phyloP scores from a whole-genome alignment of 495 filamentous ascomycete species.

The Xylaria longipes region DNA sequence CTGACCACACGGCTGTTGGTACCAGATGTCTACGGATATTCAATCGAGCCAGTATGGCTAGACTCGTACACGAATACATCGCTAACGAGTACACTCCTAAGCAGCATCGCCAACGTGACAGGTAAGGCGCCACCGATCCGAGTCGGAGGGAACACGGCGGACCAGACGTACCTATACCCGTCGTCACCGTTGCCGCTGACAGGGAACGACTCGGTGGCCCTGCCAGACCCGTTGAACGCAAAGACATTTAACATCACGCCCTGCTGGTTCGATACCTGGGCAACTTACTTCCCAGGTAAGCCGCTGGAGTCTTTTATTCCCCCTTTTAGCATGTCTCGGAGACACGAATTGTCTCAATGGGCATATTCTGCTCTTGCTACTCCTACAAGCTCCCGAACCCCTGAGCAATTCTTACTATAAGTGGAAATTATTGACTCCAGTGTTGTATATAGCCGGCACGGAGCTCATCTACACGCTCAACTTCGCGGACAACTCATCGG shows the following conservation, averaged over 20 bases:
- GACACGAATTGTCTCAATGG: too few species aligned
- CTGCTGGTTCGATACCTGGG: conserved; percentile 37
- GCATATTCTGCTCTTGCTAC: too few species aligned
- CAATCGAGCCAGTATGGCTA: conserved; percentile 42
- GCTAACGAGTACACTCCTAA: conserved; percentile 30
- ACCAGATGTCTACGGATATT: conserved; percentile 40
- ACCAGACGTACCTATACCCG: conserved; percentile 37
- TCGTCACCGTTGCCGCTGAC: conserved; percentile 25
- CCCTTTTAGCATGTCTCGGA: too few species aligned
- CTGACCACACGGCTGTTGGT: conserved; percentile 28
- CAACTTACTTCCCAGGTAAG: conserved; percentile 40
- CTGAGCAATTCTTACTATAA: too few species aligned
- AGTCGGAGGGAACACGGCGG: conserved; percentile 41
- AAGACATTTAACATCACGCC: conserved; percentile 39
- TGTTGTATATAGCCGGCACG: too few species aligned
- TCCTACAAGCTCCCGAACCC: too few species aligned
- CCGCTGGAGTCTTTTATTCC: too few species aligned
- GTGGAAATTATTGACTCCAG: too few species aligned
- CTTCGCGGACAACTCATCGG: conserved; percentile 34
- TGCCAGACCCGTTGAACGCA: conserved; percentile 26
- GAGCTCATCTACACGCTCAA: conserved; percentile 41
- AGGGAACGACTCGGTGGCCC: conserved; percentile 33
- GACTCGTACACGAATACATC: conserved; percentile 39
- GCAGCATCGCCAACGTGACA: conserved; percentile 32
- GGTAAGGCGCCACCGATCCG: conserved; percentile 38